Conservation (phyloP, 257 asterid genomes). For the Echites panduratus region DNA sequence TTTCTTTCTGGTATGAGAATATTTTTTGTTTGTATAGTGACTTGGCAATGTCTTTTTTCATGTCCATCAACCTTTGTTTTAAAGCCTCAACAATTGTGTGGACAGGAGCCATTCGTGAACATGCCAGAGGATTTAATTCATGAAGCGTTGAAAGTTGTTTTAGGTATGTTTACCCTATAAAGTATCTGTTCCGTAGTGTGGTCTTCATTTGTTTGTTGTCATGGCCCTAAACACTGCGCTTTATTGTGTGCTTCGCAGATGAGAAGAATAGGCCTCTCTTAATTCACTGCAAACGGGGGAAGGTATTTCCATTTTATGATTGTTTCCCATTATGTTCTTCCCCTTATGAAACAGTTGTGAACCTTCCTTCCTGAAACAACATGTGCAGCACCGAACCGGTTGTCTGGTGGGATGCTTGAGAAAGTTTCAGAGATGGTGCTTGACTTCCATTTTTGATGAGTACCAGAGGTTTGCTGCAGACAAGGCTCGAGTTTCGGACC, state of each 20-base stretch:
- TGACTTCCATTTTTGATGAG: conserved; percentile 70
- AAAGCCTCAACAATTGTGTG: conserved; percentile 16
- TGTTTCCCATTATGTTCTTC: neutral
- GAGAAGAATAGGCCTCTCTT: conserved; percentile 70
- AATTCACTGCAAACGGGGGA: conserved; percentile 90
- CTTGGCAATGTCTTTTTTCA: neutral
- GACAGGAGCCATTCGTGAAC: conserved; percentile 65
- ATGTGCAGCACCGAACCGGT: conserved; percentile 78
- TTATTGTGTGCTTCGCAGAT: conserved; percentile 34
- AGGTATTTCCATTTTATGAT: conserved; percentile 35
- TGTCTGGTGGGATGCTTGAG: conserved; percentile 86
- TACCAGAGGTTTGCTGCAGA: conserved; percentile 77
- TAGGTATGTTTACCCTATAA: conserved; percentile 35
- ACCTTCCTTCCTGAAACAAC: conserved; percentile 3
- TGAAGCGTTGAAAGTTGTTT: conserved; percentile 48
- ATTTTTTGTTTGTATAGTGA: neutral
- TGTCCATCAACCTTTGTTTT: neutral
- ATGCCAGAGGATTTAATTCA: conserved; percentile 60
- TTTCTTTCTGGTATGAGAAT: neutral
- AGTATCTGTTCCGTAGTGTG: neutral
- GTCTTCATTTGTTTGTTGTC: neutral
- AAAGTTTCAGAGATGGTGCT: conserved; percentile 76
- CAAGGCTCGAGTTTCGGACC: conserved; percentile 75
- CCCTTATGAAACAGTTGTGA: neutral
- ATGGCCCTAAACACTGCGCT: conserved; percentile 3